phyloP scores from a whole-genome alignment of 2,329 filamentous ascomycete species.

The Hypoxylon sp. region DNA sequence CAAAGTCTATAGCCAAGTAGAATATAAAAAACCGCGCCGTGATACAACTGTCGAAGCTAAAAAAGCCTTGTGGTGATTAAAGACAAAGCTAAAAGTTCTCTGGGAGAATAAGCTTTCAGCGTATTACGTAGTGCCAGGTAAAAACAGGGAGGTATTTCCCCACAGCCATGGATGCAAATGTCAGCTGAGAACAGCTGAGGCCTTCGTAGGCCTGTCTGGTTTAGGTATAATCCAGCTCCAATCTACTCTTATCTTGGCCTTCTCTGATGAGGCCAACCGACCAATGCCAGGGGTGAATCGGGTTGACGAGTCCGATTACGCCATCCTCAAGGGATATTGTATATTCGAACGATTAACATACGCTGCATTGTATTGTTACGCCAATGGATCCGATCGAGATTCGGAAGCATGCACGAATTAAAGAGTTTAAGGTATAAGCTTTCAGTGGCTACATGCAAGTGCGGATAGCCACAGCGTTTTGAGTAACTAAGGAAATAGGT shows the following conservation, averaged over 20 bases:
- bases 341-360: slow-evolving; percentile 6
- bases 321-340: slow-evolving; percentile 31
- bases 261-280: neutral
- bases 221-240: neutral
- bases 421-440: neutral
- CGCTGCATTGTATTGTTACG: neutral
- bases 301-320: slow-evolving; percentile 27
- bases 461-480: neutral
- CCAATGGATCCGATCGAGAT: neutral
- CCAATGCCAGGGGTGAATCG: slow-evolving; percentile 8
- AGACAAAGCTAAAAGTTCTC: slow-evolving; percentile 13
- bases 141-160: slow-evolving; percentile 1
- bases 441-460: neutral
- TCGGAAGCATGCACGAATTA: slow-evolving; percentile 13
- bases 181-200: slow-evolving; percentile 10
- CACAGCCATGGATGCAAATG: neutral
- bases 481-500: slow-evolving; percentile 9
- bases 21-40: slow-evolving; percentile 7
- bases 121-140: too few relatives aligned
- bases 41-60: slow-evolving; percentile 19
- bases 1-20: slow-evolving; percentile 17
- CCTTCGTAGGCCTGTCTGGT: neutral
- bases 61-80: slow-evolving; percentile 4
- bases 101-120: slow-evolving; percentile 27
- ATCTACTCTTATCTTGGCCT: neutral